Evolutionary conservation across 495 filamentous ascomycete species (phyloP), one percentile per base, ranked within the genome.

Genomic region (Bacidia rubella): DNA sequence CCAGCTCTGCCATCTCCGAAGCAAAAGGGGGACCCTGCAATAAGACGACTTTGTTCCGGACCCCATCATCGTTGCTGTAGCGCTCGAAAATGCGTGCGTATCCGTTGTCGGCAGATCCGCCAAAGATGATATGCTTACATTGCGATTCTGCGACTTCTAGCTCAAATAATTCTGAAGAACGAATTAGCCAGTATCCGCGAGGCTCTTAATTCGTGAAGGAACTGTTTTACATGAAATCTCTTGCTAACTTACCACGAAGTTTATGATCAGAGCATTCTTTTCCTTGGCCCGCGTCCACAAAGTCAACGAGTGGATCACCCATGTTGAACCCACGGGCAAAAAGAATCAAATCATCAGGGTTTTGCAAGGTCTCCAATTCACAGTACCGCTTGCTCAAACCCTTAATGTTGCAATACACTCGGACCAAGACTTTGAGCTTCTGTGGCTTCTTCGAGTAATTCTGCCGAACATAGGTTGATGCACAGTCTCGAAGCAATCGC

Each of bases 211-310:
- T 19, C 27, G 19, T 12, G 15, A n/a, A n/a, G n/a, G n/a, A n/a
- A n/a, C 27, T 38, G 43, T 53, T 17, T 9, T 44, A 44, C 15
- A 20, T 44, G 15, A 44, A 44, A 38, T 1, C 35, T 41, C 32
- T 11, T 23, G 19, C 19, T 29, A 42, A 25, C 49, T 46, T 38
- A 66, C 64, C 64, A 54, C 54, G 45, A 11, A 66, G 47, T 45
- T 65, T 68, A 54, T 63, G 55, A 58, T 65, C 63, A 12, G 63
- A 60, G 49, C 63, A 66, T 51, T 68, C 65, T 49, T 68, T 68
- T 22, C 64, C 64, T 43, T 56, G 50, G 10, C 65, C 64, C 19
- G 58, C 62, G 48, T 68, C 64, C 46, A 68, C 53, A 47, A 66
- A 68, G 40, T 68, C 60, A 54, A 58, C 66, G 1, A 61, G 22